Percentiles rank a stretch among this genome's conserved stretches.
Conservation (phyloP, 2,329 filamentous ascomycete species). For the Botrytis squamosa region DNA sequence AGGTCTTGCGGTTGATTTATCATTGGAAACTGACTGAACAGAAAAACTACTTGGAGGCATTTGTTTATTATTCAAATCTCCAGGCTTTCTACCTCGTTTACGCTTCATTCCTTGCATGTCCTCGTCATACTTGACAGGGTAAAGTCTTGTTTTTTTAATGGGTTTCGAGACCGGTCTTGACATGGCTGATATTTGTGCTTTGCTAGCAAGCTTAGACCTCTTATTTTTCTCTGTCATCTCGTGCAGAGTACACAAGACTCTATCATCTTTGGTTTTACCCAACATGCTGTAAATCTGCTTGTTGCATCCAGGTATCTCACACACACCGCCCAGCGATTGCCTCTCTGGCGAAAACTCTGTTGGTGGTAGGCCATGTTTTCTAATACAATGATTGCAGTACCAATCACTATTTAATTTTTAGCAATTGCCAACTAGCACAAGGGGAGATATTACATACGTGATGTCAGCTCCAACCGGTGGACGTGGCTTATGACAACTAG, state of each 20-base stretch:
- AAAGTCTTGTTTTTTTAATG: slow-evolving; percentile 29
- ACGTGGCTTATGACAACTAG: slow-evolving; percentile 25
- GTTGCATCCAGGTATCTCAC: slow-evolving; percentile 15
- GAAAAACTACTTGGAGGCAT: background rate
- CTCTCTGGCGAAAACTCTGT: background rate
- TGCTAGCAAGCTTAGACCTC: slow-evolving; percentile 9
- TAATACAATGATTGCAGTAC: slow-evolving; percentile 15
- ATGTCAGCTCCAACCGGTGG: background rate
- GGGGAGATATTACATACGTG: background rate
- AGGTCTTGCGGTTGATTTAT: background rate
- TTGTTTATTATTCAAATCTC: background rate
- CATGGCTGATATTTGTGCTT: slow-evolving; percentile 2
- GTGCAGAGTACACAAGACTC: slow-evolving; percentile 7
- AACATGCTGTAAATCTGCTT: slow-evolving; percentile 10
- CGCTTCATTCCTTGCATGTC: slow-evolving; percentile 27
- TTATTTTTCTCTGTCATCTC: slow-evolving; percentile 11
- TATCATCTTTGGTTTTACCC: slow-evolving; percentile 1
- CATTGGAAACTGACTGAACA: background rate
- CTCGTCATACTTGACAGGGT: slow-evolving; percentile 27
- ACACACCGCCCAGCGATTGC: background rate
- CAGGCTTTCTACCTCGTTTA: slow-evolving; percentile 23
- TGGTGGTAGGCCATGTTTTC: background rate
- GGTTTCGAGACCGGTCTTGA: slow-evolving; percentile 3
- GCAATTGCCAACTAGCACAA: background rate
- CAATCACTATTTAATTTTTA: slow-evolving; percentile 14